Evolutionary conservation across 2,329 filamentous ascomycete genomes (phyloP).

Genomic region (Sporothrix globosa): DNA sequence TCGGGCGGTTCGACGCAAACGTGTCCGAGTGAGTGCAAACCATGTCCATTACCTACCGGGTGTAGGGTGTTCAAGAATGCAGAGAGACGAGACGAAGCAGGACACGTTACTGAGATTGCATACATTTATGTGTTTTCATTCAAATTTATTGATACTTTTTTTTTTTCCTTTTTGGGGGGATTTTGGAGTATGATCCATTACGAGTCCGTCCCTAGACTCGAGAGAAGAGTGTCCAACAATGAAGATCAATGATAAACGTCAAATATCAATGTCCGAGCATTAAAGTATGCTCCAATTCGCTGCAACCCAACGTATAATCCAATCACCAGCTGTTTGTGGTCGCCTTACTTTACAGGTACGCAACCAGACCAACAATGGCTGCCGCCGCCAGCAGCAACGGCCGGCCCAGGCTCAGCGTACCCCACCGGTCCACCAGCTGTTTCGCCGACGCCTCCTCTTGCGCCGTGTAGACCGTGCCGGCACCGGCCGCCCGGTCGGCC

Average conservation of each 20-base stretch:
- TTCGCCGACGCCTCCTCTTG: constrained; percentile 46
- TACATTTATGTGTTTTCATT: background rate
- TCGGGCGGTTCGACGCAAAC: constrained; percentile 61
- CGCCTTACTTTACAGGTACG: constrained; percentile 30
- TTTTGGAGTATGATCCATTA: background rate
- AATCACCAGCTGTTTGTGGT: background rate
- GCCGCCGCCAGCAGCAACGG: constrained; percentile 35
- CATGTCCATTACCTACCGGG: constrained; percentile 62
- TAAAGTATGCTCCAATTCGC: background rate
- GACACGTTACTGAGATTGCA: too few relatives aligned
- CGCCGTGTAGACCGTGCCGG: constrained; percentile 27
- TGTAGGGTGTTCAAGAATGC: background rate
- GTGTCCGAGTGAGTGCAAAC: constrained; percentile 65
- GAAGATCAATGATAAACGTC: background rate
- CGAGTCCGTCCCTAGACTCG: background rate
- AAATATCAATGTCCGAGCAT: background rate
- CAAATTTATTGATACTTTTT: constrained; percentile 6
- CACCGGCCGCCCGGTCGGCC: constrained; percentile 25
- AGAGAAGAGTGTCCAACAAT: background rate
- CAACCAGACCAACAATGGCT: constrained; percentile 26
- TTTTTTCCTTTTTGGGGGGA: background rate
- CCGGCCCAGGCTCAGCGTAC: constrained; percentile 52
- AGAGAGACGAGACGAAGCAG: background rate
- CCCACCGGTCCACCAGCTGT: constrained; percentile 60
- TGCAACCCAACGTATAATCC: background rate